Evolutionary conservation across 2,329 filamentous ascomycete genomes (phyloP).

Genomic region (Thelonectria rubi): DNA sequence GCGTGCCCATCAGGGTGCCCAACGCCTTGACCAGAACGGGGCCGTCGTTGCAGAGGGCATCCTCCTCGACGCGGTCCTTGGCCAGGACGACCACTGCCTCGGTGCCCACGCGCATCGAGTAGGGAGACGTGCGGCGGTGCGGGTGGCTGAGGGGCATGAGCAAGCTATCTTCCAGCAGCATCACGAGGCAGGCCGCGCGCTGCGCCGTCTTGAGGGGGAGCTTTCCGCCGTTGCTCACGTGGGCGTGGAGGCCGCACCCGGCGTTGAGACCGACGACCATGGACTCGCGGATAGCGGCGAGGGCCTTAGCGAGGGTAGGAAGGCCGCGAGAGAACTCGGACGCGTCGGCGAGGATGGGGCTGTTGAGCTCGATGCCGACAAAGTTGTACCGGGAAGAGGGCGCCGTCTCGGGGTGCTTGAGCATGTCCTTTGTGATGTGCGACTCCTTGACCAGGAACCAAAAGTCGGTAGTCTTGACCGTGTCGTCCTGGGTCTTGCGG

Average conservation of each 20-base stretch:
- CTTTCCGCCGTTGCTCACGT: conserved; percentile 34
- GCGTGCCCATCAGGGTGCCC: conserved; percentile 1
- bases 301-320: conserved; percentile 33
- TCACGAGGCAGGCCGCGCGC: conserved; percentile 34
- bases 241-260: conserved; percentile 40
- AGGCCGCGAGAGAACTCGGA: conserved; percentile 34
- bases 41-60: conserved; percentile 23
- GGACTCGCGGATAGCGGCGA: conserved; percentile 28
- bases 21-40: conserved; percentile 16
- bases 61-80: neutral
- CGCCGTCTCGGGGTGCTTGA: conserved; percentile 24
- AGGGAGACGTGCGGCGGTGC: conserved; percentile 32
- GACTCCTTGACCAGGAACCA: conserved; percentile 38
- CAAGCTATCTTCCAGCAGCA: conserved; percentile 36
- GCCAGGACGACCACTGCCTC: conserved; percentile 31
- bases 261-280: conserved; percentile 40
- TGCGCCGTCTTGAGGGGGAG: conserved; percentile 33
- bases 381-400: conserved; percentile 36
- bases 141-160: conserved; percentile 39
- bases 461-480: conserved; percentile 22
- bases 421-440: conserved; percentile 35
- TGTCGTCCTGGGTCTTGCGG: neutral
- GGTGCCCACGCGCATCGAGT: conserved; percentile 30
- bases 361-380: conserved; percentile 42
- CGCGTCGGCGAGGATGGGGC: conserved; percentile 32